Evolutionary conservation across 805 yeast species (phyloP).

Genomic region (Zygoascus tannicola): DNA sequence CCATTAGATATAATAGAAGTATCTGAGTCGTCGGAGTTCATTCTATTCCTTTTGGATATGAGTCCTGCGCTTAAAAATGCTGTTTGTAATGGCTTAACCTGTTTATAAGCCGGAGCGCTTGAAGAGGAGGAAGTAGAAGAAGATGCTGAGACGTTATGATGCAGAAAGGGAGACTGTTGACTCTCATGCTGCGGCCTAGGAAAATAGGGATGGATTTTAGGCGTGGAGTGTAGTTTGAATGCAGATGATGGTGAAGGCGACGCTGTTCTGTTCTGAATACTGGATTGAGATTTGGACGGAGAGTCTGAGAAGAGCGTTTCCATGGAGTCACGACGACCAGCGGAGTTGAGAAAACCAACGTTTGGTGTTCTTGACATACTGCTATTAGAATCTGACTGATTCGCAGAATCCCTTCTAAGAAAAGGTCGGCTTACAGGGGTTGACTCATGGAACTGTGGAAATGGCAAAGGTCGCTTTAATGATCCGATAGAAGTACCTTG

Average conservation of each 20-base stretch:
- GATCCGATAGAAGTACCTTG: conserved; percentile 15
- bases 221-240: neutral
- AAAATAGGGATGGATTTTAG: no score
- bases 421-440: conserved; percentile 16
- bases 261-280: conserved; percentile 7
- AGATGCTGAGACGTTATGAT: conserved; percentile 31
- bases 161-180: neutral
- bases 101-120: conserved; percentile 58
- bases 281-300: neutral
- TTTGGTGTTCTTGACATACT: no score
- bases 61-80: conserved; percentile 74
- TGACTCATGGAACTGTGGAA: neutral
- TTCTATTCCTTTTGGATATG: conserved; percentile 47
- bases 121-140: no score
- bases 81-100: conserved; percentile 76
- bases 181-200: neutral
- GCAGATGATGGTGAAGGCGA: conserved; percentile 17
- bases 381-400: neutral
- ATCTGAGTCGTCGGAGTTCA: conserved; percentile 16
- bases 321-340: conserved; percentile 11
- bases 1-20: no score
- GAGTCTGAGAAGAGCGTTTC: conserved; percentile 11
- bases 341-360: neutral
- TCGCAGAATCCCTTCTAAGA: neutral
- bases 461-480: conserved; percentile 6